Percentiles rank a stretch among this genome's conserved stretches.
These are phyloP conservation scores for Claviceps arundinis DNA, from an alignment of 2,329 filamentous ascomycete species.

Conservation along the genomic window DNA sequence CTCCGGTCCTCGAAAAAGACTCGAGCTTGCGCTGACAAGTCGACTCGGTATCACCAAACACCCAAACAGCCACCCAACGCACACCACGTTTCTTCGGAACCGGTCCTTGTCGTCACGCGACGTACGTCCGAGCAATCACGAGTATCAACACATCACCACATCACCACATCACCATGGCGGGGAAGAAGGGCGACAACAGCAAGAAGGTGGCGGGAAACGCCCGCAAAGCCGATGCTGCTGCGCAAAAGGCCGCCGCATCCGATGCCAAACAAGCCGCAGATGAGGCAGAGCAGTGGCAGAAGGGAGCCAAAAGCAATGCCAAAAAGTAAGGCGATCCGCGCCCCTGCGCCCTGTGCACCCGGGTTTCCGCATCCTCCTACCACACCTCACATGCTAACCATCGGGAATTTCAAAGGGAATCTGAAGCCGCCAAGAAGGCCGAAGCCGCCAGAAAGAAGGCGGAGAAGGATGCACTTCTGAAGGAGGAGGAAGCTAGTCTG, in stretches of 20 bases:
- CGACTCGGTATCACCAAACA: slow-evolving; percentile 1
- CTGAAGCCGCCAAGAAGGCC: slow-evolving; percentile 51
- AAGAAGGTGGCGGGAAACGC: slow-evolving; percentile 88
- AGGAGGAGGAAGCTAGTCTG: slow-evolving; percentile 63
- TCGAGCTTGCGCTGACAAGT: slow-evolving; percentile 1
- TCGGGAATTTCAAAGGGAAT: slow-evolving; percentile 17
- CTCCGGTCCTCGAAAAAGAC: neutral
- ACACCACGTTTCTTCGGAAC: neutral
- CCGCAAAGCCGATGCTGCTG: slow-evolving; percentile 80
- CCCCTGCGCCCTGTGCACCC: slow-evolving; percentile 12
- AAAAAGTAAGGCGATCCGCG: slow-evolving; percentile 55
- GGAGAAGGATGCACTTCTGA: slow-evolving; percentile 70
- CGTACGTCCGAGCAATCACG: slow-evolving; percentile 3
- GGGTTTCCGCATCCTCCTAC: too few relatives aligned
- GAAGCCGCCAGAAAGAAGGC: slow-evolving; percentile 87
- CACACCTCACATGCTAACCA: neutral
- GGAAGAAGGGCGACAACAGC: slow-evolving; percentile 66
- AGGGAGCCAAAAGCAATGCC: slow-evolving; percentile 69
- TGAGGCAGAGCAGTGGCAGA: slow-evolving; percentile 68
- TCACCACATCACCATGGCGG: slow-evolving; percentile 40
- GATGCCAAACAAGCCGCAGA: slow-evolving; percentile 50
- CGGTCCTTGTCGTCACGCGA: neutral
- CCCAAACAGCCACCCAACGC: slow-evolving; percentile 1
- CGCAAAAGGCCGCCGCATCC: slow-evolving; percentile 61
- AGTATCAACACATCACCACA: slow-evolving; percentile 1